Conservation (phyloP, 306 rosid species). For the Benincasa hispida region DNA sequence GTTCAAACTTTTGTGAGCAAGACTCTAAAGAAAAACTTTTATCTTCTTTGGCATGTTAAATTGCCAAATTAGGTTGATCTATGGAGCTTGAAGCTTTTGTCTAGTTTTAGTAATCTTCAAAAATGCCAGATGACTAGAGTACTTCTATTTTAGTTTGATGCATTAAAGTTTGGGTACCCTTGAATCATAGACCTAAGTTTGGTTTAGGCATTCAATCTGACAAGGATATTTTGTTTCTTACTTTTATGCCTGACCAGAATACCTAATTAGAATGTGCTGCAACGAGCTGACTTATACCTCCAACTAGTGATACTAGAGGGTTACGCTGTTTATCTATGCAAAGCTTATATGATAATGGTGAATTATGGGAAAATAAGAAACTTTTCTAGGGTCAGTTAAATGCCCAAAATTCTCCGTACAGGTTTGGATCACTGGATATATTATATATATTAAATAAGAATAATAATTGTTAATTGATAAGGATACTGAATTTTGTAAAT, state of each 20-base stretch:
- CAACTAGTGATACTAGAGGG: not conserved
- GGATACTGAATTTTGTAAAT: too few relatives aligned
- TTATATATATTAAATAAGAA: too few relatives aligned
- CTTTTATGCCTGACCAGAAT: not conserved
- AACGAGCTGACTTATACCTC: not conserved
- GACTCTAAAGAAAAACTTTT: not conserved
- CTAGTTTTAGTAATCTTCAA: not conserved
- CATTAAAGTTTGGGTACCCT: not conserved
- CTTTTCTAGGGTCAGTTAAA: not conserved
- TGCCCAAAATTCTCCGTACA: not conserved
- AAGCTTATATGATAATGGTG: not conserved
- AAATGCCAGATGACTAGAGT: not conserved
- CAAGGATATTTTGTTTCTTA: not conserved
- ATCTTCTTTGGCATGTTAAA: not conserved
- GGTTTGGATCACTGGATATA: not conserved
- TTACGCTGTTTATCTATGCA: not conserved
- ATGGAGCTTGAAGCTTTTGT: not conserved
- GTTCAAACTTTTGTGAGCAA: not conserved
- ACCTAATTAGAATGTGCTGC: not conserved
- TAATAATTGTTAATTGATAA: too few relatives aligned
- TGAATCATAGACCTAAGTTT: not conserved
- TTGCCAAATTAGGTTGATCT: not conserved
- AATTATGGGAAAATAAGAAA: not conserved
- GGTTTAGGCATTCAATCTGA: not conserved
- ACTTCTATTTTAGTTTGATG: not conserved